phyloP scores from a whole-genome alignment of 2,329 filamentous ascomycete genomes.

The Drechslerella coelobrocha region DNA sequence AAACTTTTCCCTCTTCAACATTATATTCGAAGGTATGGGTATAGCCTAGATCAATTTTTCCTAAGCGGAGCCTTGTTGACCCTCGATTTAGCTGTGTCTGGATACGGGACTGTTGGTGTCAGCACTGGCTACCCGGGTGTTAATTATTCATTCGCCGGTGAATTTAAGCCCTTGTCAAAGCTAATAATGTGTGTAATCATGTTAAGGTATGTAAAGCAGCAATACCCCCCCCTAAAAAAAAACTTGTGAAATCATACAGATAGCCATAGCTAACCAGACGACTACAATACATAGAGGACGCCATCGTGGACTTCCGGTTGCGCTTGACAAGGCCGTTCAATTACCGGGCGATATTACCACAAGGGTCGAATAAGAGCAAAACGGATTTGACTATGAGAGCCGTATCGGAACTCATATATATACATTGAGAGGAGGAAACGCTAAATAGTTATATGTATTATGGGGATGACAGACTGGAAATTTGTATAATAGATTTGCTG shows the following conservation, averaged over 20 bases:
- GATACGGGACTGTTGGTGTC: conserved; percentile 54
- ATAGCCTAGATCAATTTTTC: background rate
- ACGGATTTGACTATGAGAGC: background rate
- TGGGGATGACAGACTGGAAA: conserved; percentile 9
- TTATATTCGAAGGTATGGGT: conserved; percentile 51
- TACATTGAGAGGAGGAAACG: conserved; percentile 6
- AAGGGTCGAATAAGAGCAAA: background rate
- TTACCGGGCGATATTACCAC: conserved; percentile 19
- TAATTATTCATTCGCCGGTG: conserved; percentile 52
- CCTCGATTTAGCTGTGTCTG: conserved; percentile 47
- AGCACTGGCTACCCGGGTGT: conserved; percentile 50
- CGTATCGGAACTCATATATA: no score
- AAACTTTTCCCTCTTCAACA: conserved; percentile 52
- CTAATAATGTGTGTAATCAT: conserved; percentile 52
- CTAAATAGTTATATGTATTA: background rate
- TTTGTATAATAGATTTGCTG: background rate
- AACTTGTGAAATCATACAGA: background rate
- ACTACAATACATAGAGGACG: conserved; percentile 19
- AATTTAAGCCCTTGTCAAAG: conserved; percentile 51
- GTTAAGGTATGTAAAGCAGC: conserved; percentile 29
- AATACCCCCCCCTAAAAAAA: no score
- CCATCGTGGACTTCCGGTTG: conserved; percentile 42
- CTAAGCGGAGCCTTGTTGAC: background rate
- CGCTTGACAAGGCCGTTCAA: conserved; percentile 42
- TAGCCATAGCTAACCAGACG: background rate